A percentile compares a stretch with the other conserved stretches of the same genome.
Evolutionary conservation across 345 rosid genomes (phyloP).

Genomic region (Citrus trifoliata): DNA sequence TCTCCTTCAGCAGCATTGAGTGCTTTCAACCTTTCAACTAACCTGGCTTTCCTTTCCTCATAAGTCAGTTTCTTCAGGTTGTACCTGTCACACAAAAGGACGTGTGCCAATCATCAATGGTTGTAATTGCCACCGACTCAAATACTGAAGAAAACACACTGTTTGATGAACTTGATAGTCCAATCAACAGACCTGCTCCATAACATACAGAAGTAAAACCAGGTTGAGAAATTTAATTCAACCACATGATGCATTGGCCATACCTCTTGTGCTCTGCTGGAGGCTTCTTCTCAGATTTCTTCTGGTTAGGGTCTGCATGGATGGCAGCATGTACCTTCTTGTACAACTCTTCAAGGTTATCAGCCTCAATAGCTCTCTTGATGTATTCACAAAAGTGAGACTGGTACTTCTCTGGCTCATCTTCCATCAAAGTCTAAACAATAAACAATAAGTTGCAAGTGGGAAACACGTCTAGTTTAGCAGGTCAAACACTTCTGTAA

Average conservation of each 20-base stretch:
- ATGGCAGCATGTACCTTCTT: slow-evolving; percentile 74
- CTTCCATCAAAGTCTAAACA: slow-evolving; percentile 43
- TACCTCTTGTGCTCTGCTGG: slow-evolving; percentile 68
- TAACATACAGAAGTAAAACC: background rate
- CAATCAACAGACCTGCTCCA: background rate
- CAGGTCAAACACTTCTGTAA: background rate
- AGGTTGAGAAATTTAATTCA: background rate
- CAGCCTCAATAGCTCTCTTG: slow-evolving; percentile 54
- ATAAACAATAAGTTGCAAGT: background rate
- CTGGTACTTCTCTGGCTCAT: slow-evolving; percentile 72
- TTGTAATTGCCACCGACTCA: background rate
- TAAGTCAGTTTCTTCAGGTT: slow-evolving; percentile 49
- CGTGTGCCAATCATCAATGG: background rate
- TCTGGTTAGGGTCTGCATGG: slow-evolving; percentile 53
- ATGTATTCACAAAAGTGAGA: slow-evolving; percentile 59
- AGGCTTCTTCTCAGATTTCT: slow-evolving; percentile 50
- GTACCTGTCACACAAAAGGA: slow-evolving; percentile 31
- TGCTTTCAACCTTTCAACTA: slow-evolving; percentile 46
- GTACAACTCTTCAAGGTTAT: slow-evolving; percentile 54
- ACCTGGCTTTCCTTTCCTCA: slow-evolving; percentile 43
- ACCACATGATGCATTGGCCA: background rate
- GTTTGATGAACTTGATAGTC: background rate
- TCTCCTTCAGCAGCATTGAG: slow-evolving; percentile 35
- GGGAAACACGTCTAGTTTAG: background rate
- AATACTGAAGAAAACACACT: background rate